Conservation (phyloP, 441 rosid species). For the Brassica hybrid region DNA sequence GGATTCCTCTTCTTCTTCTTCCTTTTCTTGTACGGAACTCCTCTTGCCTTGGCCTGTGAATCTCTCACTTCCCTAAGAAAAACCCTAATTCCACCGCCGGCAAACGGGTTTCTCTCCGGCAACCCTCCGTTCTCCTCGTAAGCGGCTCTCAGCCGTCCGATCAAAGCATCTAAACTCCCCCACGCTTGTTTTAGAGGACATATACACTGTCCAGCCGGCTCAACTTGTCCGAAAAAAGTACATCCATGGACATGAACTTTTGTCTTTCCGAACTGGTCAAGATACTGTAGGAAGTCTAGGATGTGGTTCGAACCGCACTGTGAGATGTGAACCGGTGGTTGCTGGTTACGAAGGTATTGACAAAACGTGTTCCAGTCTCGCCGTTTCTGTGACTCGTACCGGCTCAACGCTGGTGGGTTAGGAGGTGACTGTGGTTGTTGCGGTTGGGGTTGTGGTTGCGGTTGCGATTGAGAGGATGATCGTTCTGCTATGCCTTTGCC, state of each 20-base stretch:
- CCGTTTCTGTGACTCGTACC: constrained; percentile 83
- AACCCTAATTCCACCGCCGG: constrained; percentile 69
- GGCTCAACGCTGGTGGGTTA: constrained; percentile 57
- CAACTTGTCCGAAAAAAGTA: constrained; percentile 73
- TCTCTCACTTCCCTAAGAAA: constrained; percentile 78
- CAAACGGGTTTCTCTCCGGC: constrained; percentile 83
- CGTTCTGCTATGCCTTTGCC: constrained; percentile 62
- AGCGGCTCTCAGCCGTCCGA: constrained; percentile 84
- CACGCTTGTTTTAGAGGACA: constrained; percentile 86
- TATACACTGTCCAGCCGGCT: constrained; percentile 75
- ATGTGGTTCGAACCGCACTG: constrained; percentile 70
- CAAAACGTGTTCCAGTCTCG: constrained; percentile 87
- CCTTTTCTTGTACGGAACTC: constrained; percentile 88
- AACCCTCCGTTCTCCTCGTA: constrained; percentile 82
- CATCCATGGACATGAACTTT: constrained; percentile 82
- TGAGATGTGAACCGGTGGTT: constrained; percentile 73
- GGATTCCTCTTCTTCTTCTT: constrained; percentile 56
- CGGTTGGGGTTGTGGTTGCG: constrained; percentile 23
- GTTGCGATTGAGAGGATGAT: constrained; percentile 48
- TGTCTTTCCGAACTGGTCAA: constrained; percentile 85
- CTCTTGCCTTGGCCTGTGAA: constrained; percentile 83
- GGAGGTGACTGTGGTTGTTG: constrained; percentile 34
- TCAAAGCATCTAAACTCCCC: constrained; percentile 92
- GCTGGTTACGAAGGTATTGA: constrained; percentile 76
- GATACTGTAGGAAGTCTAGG: constrained; percentile 74